Evolutionary conservation across 352 stramenopile species (phyloP), one percentile per base, ranked within the genome.

Genomic region (Plasmopara viticola): DNA sequence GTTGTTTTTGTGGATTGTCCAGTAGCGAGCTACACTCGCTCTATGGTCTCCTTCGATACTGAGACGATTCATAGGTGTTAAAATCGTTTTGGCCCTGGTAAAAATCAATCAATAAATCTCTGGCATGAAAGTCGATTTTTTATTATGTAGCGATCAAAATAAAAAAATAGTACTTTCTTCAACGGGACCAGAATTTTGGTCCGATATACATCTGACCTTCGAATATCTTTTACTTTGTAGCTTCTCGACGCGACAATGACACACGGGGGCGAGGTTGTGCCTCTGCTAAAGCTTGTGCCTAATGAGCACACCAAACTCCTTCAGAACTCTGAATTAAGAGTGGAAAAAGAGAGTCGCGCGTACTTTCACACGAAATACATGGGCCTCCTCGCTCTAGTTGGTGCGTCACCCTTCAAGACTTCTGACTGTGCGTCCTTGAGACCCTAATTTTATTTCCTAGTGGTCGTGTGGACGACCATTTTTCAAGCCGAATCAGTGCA

Each of bases 401-500:
- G 56, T 64, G 53, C 9, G 34, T 13, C 12, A 6, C 29, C 29
- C 17, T 41, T 34, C 10, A 35, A 31, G n/a, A 4, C 14, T 25
- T 40, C 28, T 5, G 13, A 10, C 13, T 29, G 12, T 52, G 25
- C 2, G 18, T 17, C 7, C 9, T 0, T 41, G 28, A 31, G 13
- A 37, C 20, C 9, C 18, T 56, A 37, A 56, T 39, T 17, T 12
- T 41, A 7, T 53, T 7, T 48, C 41, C 4, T 30, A 70, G 62
- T 62, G 33, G 57, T 65, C 9, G 56, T 70, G 37, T 70, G 62
- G 47, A 42, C 57, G 1, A 61, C 51, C 29, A 61, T 66, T 13
- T 59, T 62, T 31, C 62, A 70, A 52, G 52, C 62, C 5, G 62
- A 70, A 53, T 58, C 62, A 1, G 45, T 58, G 15, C 62, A 71